Conservation (phyloP, 75 land plant genomes). For the Chamaecyparis obtusa region DNA sequence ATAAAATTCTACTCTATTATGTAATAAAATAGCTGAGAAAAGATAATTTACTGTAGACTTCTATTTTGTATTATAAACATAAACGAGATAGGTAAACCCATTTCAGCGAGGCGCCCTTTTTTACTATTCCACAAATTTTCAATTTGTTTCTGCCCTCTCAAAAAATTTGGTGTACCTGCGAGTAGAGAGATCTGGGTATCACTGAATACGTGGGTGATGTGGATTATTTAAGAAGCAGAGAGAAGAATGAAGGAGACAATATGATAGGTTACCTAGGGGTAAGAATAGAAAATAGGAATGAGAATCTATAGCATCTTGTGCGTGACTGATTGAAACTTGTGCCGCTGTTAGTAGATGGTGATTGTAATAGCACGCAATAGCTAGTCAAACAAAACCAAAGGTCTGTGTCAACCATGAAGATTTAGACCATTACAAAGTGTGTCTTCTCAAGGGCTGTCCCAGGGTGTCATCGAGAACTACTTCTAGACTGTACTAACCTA, state of each 20-base stretch:
- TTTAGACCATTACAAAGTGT: neutral
- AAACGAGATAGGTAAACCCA: too few relatives aligned
- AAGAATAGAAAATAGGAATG: too few relatives aligned
- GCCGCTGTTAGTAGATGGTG: neutral
- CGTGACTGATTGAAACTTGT: constrained; percentile 31
- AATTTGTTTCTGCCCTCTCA: too few relatives aligned
- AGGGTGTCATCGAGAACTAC: neutral
- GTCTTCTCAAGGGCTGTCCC: neutral
- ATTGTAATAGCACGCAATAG: neutral
- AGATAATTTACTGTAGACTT: too few relatives aligned
- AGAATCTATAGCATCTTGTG: neutral
- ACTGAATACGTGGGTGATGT: constrained; percentile 55
- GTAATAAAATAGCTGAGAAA: too few relatives aligned
- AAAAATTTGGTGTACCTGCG: too few relatives aligned
- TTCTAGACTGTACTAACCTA: neutral
- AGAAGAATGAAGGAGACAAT: constrained; percentile 46
- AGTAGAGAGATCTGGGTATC: too few relatives aligned
- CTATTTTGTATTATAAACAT: too few relatives aligned
- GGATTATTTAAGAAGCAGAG: constrained; percentile 40
- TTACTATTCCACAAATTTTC: too few relatives aligned
- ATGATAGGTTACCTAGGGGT: neutral
- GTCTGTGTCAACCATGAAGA: neutral
- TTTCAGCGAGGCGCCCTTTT: too few relatives aligned
- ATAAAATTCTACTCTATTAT: too few relatives aligned
- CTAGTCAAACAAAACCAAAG: neutral